Evolutionary conservation across 2,329 filamentous ascomycete species (phyloP).

Genomic region (Pleurostoma richardsiae): DNA sequence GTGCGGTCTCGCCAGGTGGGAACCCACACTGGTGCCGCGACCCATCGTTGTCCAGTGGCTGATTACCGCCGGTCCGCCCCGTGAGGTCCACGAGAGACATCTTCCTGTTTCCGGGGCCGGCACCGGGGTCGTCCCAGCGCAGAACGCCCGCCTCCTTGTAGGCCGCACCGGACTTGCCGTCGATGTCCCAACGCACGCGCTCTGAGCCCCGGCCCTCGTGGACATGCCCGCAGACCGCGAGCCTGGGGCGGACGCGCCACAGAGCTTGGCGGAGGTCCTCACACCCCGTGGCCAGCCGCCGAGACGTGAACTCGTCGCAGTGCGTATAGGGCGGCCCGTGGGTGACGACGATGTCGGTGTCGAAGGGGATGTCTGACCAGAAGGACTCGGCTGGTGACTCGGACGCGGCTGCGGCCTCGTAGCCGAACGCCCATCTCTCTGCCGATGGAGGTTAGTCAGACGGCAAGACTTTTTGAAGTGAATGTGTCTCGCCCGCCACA

Average conservation of each 20-base stretch:
- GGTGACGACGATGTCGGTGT: slow-evolving; percentile 63
- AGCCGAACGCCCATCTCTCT: slow-evolving; percentile 61
- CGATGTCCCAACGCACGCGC: slow-evolving; percentile 55
- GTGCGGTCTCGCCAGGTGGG: not conserved
- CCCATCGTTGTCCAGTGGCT: slow-evolving; percentile 43
- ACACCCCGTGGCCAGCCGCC: slow-evolving; percentile 48
- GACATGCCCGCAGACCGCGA: slow-evolving; percentile 69
- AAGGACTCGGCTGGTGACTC: slow-evolving; percentile 20
- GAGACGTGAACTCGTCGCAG: slow-evolving; percentile 42
- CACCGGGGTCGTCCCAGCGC: slow-evolving; percentile 56
- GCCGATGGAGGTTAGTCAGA: too few species aligned
- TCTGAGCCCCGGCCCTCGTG: slow-evolving; percentile 63
- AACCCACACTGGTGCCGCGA: slow-evolving; percentile 6
- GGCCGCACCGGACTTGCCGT: slow-evolving; percentile 24
- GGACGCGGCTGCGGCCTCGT: slow-evolving; percentile 26
- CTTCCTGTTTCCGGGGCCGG: slow-evolving; percentile 48
- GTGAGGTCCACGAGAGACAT: slow-evolving; percentile 60
- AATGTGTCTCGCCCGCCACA: too few species aligned
- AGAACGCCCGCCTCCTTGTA: slow-evolving; percentile 38
- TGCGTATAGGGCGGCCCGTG: slow-evolving; percentile 62
- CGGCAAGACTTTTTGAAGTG: too few species aligned
- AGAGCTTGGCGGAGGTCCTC: slow-evolving; percentile 51
- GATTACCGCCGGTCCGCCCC: slow-evolving; percentile 24
- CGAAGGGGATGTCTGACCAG: slow-evolving; percentile 58
- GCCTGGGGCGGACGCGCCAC: slow-evolving; percentile 54